These are phyloP conservation scores for Alternaria sp. DNA, from an alignment of 2,329 filamentous ascomycete species.

Conservation along the genomic window DNA sequence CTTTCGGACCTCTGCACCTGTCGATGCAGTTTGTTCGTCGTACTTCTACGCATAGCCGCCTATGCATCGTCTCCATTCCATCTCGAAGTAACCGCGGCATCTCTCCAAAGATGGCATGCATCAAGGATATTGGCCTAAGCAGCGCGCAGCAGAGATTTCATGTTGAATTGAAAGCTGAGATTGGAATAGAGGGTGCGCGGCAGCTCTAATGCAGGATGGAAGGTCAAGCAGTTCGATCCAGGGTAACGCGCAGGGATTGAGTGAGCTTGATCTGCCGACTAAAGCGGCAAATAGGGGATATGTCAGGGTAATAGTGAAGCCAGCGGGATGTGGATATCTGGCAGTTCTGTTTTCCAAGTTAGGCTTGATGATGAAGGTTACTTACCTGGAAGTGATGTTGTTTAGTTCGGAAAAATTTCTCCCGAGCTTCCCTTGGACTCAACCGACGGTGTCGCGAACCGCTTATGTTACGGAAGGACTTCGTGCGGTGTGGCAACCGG, in stretches of 20 bases:
- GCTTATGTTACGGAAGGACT: conserved; percentile 22
- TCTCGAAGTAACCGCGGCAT: conserved; percentile 15
- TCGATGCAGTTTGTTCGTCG: background rate
- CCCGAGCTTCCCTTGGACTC: conserved; percentile 24
- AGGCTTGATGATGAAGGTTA: conserved; percentile 35
- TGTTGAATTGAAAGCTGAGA: conserved; percentile 37
- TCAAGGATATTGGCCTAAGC: conserved; percentile 22
- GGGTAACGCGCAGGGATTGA: conserved; percentile 23
- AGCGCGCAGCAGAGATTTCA: conserved; percentile 27
- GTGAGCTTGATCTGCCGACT: conserved; percentile 25
- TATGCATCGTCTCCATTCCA: conserved; percentile 28
- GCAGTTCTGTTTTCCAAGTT: conserved; percentile 21
- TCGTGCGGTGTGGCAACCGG: conserved; percentile 19
- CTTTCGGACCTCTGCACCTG: conserved; percentile 3
- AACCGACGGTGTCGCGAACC: conserved; percentile 47
- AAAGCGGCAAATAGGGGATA: conserved; percentile 29
- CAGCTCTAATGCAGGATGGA: conserved; percentile 34
- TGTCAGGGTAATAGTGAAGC: conserved; percentile 11
- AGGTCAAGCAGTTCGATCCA: conserved; percentile 29
- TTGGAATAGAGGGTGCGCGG: conserved; percentile 45
- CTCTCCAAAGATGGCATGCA: conserved; percentile 28
- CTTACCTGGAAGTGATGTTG: conserved; percentile 33
- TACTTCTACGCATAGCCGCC: conserved; percentile 27
- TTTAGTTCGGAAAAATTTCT: conserved; percentile 25
- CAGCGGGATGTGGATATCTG: conserved; percentile 16